Evolutionary conservation across 345 rosid species (phyloP).

Genomic region (Mallotus nudiflorus): DNA sequence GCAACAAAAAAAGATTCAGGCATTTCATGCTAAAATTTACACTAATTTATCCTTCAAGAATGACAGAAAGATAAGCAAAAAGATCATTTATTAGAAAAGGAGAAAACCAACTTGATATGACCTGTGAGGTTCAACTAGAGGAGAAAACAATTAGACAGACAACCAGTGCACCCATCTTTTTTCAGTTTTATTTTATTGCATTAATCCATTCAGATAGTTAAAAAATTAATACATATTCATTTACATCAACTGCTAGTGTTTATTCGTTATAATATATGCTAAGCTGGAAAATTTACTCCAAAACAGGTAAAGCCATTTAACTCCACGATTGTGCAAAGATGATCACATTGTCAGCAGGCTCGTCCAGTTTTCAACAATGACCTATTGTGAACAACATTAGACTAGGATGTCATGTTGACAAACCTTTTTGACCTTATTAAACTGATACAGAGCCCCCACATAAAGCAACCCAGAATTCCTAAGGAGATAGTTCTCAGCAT

Average conservation of each 20-base stretch:
- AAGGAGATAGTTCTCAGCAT: not conserved
- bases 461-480: not conserved
- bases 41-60: not conserved
- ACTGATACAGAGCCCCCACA: not conserved
- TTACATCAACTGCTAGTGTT: not conserved
- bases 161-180: not conserved
- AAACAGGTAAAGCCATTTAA: not conserved
- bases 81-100: not conserved
- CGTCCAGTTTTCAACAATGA: not conserved
- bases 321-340: not conserved
- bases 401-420: no score
- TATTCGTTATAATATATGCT: not conserved
- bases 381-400: no score
- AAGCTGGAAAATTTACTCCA: slow-evolving; percentile 8
- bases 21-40: slow-evolving; percentile 10
- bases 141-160: not conserved
- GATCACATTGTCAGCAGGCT: not conserved
- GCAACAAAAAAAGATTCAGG: slow-evolving; percentile 20
- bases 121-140: not conserved
- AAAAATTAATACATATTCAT: not conserved
- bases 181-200: not conserved
- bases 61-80: not conserved
- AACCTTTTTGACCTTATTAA: not conserved
- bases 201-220: not conserved
- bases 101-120: not conserved